Evolutionary conservation across 163 green algal genomes (phyloP), one percentile per base, ranked within the genome.

Genomic region (Chlamydomonas reinhardtii): DNA sequence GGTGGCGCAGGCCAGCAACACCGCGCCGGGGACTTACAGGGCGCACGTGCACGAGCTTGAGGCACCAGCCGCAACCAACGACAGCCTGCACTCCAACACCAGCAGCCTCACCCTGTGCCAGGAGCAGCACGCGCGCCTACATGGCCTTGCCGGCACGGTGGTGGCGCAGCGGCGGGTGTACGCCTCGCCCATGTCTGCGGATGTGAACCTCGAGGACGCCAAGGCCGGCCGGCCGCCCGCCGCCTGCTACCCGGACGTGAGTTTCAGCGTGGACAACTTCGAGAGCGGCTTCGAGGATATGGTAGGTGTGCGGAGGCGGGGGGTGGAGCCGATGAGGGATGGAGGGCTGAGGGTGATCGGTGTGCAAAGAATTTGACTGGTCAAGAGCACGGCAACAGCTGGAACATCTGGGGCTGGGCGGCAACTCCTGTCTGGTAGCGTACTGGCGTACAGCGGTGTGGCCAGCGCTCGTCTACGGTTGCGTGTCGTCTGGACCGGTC

Each of bases 181-280:
- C 68, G 88, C 90, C 3, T 90, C 79, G 24, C 82, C 90, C n/a
- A 89, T 89, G 16, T 64, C 82, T 0, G 88, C 88, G 15, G 72
- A 56, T 29, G 90, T 93, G 34, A 93, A 93, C 80, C 84, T 93
- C 20, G 90, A 92, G 31, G 79, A 73, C 37, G 87, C 75, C 71
- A 87, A 88, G 48, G 74, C 64, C 17, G 75, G 86, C 15, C 73
- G 39, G 6, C 69, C 70, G 12, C 90, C 87, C 37, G 34, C 68
- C 52, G 25, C 76, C 25, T 92, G 90, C 82, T 93, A 92, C 64
- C 90, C 86, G 29, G 85, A 93, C 77, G 85, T 91, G n/a, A 92
- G 85, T 78, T 93, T 93, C 59, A 82, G 88, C 12, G 90, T 93
- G 34, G 90, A 93, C 66, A 90, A 92, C 74, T 93, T 90, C 69